Evolutionary conservation across 495 filamentous ascomycete species (phyloP), one percentile per base, ranked within the genome.

Genomic region (Glonium stellatum): DNA sequence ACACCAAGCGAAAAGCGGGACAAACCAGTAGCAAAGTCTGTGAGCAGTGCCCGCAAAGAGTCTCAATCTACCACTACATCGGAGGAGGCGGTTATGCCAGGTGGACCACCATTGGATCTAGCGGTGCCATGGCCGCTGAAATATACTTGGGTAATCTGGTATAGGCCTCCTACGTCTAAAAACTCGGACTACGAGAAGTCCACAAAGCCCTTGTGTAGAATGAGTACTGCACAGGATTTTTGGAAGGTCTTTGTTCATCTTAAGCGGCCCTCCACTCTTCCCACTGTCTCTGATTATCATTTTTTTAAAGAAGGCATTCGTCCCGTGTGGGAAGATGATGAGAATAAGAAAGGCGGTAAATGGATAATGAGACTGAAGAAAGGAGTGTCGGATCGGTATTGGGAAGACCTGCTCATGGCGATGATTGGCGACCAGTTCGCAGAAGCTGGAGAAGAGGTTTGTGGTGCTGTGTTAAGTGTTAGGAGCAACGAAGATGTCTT

Each of bases 121-220:
- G 42, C 46, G 23, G 57, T 55, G 8, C 57, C 63, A 21, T 71
- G 66, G 70, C 68, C 74, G 31, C 75, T 98, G 62, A 92, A 88
- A 71, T 84, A 90, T 70, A 87, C 83, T 53, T 98, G 93, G 93
- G 87, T 96, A 8, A 89, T 98, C 67, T 96, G 92, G 90, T 98
- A 95, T 74, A 84, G 93, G 27, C 91, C 91, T 37, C 91, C 91
- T 50, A 95, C 91, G 58, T 87, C 89, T 47, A 97, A 97, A 77
- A 97, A 90, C 73, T 91, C 92, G 72, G 93, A 98, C 73, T 98
- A 97, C 69, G 93, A 98, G 72, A 97, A 97, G 76, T 96, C 92
- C 13, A 88, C 91, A 46, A 85, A 92, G 65, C 82, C 90, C 15
- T 82, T 97, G 66, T 92, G 89, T 55, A 77, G 80, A 42, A 89